These are phyloP conservation scores for Oryza nivara DNA, from an alignment of 176 grass and related monocot species.

Conservation along the genomic window DNA sequence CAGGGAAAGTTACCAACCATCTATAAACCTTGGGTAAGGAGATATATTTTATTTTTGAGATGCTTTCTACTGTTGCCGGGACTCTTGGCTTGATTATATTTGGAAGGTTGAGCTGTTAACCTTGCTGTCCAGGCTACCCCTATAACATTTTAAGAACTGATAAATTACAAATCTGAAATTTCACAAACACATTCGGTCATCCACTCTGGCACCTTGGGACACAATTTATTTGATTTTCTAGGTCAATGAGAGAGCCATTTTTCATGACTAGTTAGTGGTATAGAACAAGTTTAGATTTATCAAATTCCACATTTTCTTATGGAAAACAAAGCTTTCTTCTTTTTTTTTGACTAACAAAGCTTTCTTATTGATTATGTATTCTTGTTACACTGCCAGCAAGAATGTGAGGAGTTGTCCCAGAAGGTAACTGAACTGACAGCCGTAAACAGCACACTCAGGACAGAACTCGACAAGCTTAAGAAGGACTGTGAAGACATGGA, in stretches of 20 bases:
- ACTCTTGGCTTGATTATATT: not conserved
- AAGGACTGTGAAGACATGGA: constrained; percentile 59
- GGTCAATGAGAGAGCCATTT: not conserved
- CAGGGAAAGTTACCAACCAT: not conserved
- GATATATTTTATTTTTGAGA: not conserved
- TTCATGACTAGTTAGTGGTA: not conserved
- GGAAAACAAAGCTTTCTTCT: not conserved
- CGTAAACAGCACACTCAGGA: constrained; percentile 41
- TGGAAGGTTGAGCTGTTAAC: not conserved
- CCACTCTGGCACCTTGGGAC: not conserved
- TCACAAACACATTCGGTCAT: not conserved
- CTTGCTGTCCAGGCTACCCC: not conserved
- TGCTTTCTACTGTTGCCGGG: not conserved
- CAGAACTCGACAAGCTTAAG: constrained; percentile 66
- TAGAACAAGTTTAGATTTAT: not conserved
- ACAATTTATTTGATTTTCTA: not conserved
- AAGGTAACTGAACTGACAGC: constrained; percentile 56
- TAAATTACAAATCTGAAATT: not conserved
- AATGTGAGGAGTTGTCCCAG: constrained; percentile 70
- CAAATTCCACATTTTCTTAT: not conserved
- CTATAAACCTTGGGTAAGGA: not conserved
- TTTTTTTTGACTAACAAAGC: not conserved
- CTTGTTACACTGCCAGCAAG: constrained; percentile 57
- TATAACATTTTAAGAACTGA: not conserved
- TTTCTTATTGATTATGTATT: constrained; percentile 17